These are phyloP conservation scores for Talaromyces sp. DNA, from an alignment of 2,329 filamentous ascomycete genomes.

Conservation along the genomic window DNA sequence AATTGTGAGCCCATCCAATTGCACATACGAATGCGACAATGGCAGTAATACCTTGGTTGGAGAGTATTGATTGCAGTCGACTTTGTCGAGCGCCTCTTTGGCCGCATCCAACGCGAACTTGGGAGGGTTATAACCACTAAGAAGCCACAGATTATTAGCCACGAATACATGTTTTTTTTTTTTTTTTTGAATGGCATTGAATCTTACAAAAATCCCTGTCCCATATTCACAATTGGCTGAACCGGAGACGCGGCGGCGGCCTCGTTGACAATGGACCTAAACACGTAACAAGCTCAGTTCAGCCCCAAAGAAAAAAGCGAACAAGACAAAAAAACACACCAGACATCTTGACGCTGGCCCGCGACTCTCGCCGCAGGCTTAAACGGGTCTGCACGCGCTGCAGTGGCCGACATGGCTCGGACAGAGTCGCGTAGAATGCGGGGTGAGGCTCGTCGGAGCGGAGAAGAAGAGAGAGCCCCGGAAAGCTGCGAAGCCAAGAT, in stretches of 20 bases:
- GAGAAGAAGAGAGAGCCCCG: not conserved
- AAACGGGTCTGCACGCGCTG: slow-evolving; percentile 37
- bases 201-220: slow-evolving; percentile 56
- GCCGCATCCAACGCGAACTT: slow-evolving; percentile 86
- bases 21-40: not conserved
- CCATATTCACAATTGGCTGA: slow-evolving; percentile 65
- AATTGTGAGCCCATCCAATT: not conserved
- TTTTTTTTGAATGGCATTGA: not conserved
- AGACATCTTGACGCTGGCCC: slow-evolving; percentile 49
- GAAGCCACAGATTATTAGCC: not conserved
- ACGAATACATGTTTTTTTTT: not conserved
- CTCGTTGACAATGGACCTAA: slow-evolving; percentile 63
- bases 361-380: slow-evolving; percentile 45
- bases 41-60: slow-evolving; percentile 65
- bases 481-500: not conserved
- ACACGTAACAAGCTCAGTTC: slow-evolving; percentile 18
- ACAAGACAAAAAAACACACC: slow-evolving; percentile 23
- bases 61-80: slow-evolving; percentile 98
- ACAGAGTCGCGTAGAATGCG: slow-evolving; percentile 9
- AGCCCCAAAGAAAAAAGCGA: not conserved
- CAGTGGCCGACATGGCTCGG: slow-evolving; percentile 37
- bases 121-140: slow-evolving; percentile 82
- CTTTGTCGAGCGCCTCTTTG: slow-evolving; percentile 78
- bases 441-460: slow-evolving; percentile 8
- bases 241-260: slow-evolving; percentile 59